These are phyloP conservation scores for Kewa caespitosa DNA, from an alignment of 179 eudicot genomes.

Conservation along the genomic window DNA sequence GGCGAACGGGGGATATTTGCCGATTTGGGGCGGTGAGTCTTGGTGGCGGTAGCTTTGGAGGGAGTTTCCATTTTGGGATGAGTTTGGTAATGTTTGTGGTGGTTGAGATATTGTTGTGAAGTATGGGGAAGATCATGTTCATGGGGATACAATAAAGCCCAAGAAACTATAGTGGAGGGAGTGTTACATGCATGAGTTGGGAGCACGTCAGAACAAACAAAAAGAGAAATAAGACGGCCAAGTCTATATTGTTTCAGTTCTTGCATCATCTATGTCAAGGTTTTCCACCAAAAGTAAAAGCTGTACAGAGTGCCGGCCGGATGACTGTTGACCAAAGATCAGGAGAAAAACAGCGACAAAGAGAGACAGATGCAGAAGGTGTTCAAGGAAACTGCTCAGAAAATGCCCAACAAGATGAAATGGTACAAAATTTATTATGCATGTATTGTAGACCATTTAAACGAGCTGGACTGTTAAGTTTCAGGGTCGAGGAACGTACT, in stretches of 20 bases:
- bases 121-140: not conserved
- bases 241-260: constrained; percentile 2
- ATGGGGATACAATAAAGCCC: not conserved
- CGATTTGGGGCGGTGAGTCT: constrained; percentile 15
- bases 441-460: no score
- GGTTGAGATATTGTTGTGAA: not conserved
- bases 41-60: constrained; percentile 10
- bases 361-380: not conserved
- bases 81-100: constrained; percentile 4
- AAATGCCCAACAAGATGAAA: not conserved
- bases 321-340: not conserved
- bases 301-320: constrained; percentile 16
- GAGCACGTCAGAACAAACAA: constrained; percentile 24
- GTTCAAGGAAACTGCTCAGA: not conserved
- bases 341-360: not conserved
- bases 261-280: constrained; percentile 15
- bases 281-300: constrained; percentile 8
- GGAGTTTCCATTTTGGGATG: constrained; percentile 29
- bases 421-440: no score
- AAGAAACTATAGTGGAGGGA: constrained; percentile 23
- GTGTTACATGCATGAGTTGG: constrained; percentile 29
- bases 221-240: constrained; percentile 23
- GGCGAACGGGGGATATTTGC: constrained; percentile 28
- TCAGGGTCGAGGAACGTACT: no score
- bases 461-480: no score